Evolutionary conservation across 129 eudicot genomes (phyloP).

Genomic region (Centaurea solstitialis): DNA sequence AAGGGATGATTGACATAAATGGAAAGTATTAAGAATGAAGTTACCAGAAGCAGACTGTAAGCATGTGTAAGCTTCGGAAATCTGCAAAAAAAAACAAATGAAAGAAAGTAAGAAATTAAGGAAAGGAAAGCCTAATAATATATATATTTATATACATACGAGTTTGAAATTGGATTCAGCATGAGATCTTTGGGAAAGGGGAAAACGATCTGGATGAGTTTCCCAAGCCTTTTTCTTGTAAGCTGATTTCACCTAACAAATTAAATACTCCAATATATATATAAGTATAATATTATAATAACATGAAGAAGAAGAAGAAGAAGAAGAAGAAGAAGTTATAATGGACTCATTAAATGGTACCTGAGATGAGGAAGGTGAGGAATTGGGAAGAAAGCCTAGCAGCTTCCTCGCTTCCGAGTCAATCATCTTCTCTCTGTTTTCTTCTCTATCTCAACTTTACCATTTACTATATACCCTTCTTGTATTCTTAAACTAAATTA

Average conservation of each 20-base stretch:
- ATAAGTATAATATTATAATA: no score
- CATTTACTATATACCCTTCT: no score
- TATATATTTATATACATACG: constrained; percentile 27
- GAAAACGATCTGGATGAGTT: constrained; percentile 90
- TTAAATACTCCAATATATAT: not conserved
- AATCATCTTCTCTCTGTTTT: constrained; percentile 5
- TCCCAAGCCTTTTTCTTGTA: constrained; percentile 79
- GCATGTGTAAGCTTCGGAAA: constrained; percentile 80
- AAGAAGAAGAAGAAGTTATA: no score
- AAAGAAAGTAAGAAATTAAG: not conserved
- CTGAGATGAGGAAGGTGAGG: constrained; percentile 58
- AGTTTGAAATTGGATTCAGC: constrained; percentile 75
- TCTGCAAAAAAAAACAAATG: constrained; percentile 55
- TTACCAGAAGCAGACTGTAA: constrained; percentile 64
- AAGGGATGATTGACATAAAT: no score
- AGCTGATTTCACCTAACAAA: constrained; percentile 71
- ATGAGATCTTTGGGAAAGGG: constrained; percentile 40
- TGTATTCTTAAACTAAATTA: no score
- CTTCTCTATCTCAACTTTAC: not conserved
- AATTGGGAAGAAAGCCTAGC: constrained; percentile 61
- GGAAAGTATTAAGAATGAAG: not conserved
- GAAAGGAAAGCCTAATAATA: not conserved
- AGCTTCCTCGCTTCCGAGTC: constrained; percentile 52
- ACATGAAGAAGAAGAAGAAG: not conserved
- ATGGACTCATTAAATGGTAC: no score